Base-by-base conservation (phyloP, 2,329 filamentous ascomycete genomes). In the Hymenoscyphus fraxineus region DNA sequence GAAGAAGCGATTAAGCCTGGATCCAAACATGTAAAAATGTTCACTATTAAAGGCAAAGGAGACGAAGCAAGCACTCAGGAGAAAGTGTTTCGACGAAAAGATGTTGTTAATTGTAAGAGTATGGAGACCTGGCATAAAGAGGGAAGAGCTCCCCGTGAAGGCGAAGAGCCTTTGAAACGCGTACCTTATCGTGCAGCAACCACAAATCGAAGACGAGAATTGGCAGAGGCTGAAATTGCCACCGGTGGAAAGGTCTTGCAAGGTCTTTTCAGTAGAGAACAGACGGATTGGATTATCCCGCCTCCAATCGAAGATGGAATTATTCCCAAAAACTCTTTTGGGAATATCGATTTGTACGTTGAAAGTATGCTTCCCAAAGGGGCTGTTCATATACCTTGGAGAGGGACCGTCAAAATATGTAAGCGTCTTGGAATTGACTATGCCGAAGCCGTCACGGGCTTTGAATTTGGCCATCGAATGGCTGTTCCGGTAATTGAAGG, bases 91-190 rank as follows among this genome's bases (percentile, higher is more conserved):
- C 83, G 83, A 0, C 88, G 94, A 40, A 84, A 85, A 61, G 93
- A 98, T 69, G 87, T 98, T 0, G 86, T 93, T 2, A 82, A 85
- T 47, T 96, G 96, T 75, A 93, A 97, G 76, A 96, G 92, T 35
- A 90, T 91, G 1, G 95, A 99, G 75, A 97, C 92, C 1, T 99
- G 95, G 95, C 95, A 98, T 75, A 97, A 97, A 75, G 94, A 97
- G 80, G 95, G 95, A 0, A 86, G 94, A 12, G 89, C 88, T 32
- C 87, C 95, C 2, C 83, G 85, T 32, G 73, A 81, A 0, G 92
- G 91, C 2, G 87, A 90, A 69, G 79, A 86, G 59, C 91, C 95
- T 0, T 78, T 97, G 65, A 99, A 99, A 76, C 83, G 85, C 54
- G 95, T 97, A 0, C 92, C 94, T 0, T 93, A 95, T 74, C 90